Evolutionary conservation across 768 basidiomycete species (phyloP), one percentile per base, ranked within the genome.

Genomic region (Pholiota conissans): DNA sequence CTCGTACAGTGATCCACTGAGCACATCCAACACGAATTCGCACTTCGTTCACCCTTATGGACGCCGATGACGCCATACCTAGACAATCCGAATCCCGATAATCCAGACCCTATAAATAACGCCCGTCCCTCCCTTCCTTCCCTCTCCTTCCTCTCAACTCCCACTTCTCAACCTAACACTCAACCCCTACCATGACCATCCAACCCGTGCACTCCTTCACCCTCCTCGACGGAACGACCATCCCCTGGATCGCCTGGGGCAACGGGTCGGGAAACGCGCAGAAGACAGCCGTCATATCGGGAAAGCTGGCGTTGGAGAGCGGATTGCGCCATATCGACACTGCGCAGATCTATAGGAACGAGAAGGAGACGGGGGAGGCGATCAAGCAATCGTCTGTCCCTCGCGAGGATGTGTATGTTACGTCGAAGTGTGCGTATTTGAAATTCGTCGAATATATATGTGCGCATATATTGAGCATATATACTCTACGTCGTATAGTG

Each of bases 231-330:
- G 73, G 70, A 6, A 72, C 73, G 5, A 59, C 62, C 5, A 73
- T 75, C n/a, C 83, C 82, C 6, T 79, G 79, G 80, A 71, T 82
- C 35, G 79, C 72, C 3, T 83, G 79, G 67, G 82, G 83, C 28
- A 80, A 77, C 29, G 81, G 81, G 0, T 73, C 76, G 0, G 78
- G 76, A 0, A 45, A 71, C 5, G 73, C 54, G 8, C 14, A 39
- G 3, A 71, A 73, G 27, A 71, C 74, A 28, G 73, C 72, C 16
- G 54, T 72, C 8, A 65, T 72, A 35, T 65, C 64, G 40, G 70
- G 71, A 0, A 64, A 64, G 20, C 42, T 63, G 7, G 74, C 73
- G 5, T 63, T 84, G 35, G 64, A 70, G 30, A 71, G 70, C 28
- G 81, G 80, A 0, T 76, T 83, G 61, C 73, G 73, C 9, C 82